Conservation (phyloP, 768 basidiomycete species). For the Tephrocybe sp. region DNA sequence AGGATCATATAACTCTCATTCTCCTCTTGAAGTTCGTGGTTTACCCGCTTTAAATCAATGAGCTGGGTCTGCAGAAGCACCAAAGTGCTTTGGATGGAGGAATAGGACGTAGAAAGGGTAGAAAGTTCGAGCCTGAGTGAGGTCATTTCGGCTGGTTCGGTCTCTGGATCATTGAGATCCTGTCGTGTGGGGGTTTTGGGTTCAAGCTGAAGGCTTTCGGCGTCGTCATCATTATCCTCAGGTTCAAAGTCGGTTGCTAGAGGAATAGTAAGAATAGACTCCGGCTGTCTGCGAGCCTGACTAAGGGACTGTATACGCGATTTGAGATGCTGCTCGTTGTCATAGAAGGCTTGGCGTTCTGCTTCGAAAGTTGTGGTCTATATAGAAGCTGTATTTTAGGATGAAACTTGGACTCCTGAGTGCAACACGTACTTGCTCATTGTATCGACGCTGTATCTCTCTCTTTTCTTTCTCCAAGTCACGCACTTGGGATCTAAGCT, state of each 20-base stretch:
- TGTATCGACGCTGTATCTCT: constrained; percentile 79
- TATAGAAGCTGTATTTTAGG: constrained; percentile 14
- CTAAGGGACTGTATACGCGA: constrained; percentile 82
- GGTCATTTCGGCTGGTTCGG: constrained; percentile 87
- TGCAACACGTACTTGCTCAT: constrained; percentile 67
- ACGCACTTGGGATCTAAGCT: constrained; percentile 75
- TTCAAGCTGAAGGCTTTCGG: constrained; percentile 13
- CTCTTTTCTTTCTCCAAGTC: constrained; percentile 90
- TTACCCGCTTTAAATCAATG: constrained; percentile 84
- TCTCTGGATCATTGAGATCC: constrained; percentile 61
- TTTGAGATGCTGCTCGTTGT: constrained; percentile 92
- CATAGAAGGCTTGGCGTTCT: constrained; percentile 89
- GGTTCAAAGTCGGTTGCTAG: constrained; percentile 42
- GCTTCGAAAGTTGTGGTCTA: constrained; percentile 89
- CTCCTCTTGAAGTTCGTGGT: constrained; percentile 88
- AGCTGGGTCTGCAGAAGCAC: constrained; percentile 84
- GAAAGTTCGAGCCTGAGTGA: constrained; percentile 81
- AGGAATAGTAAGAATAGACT: constrained; percentile 33
- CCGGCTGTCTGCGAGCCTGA: constrained; percentile 59
- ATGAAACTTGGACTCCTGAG: not conserved
- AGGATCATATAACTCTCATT: constrained; percentile 98
- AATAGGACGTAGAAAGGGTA: constrained; percentile 82
- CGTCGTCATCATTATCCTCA: constrained; percentile 38
- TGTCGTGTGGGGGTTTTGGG: constrained; percentile 32
- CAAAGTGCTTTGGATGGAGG: constrained; percentile 80